Percentiles rank a stretch among this genome's conserved stretches.
Conservation (phyloP, 805 yeast genomes). For the Vanderwaltozyma yarrowii region DNA sequence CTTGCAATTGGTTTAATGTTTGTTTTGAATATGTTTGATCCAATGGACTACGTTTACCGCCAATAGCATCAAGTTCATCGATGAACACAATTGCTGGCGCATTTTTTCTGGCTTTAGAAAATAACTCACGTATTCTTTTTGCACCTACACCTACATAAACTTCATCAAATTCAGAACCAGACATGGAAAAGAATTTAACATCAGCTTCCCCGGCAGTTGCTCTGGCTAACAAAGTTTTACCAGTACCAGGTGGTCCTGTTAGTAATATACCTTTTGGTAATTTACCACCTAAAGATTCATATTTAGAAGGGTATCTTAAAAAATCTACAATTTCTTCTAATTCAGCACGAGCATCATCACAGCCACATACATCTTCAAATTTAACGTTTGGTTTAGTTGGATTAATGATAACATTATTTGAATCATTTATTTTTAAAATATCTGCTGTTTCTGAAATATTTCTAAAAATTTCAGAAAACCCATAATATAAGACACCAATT, state of each 20-base stretch:
- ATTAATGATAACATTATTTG: slow-evolving; percentile 64
- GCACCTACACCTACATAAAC: slow-evolving; percentile 97
- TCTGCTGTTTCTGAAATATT: slow-evolving; percentile 66
- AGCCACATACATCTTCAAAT: slow-evolving; percentile 88
- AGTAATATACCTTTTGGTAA: slow-evolving; percentile 89
- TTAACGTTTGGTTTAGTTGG: slow-evolving; percentile 71
- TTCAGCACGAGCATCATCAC: slow-evolving; percentile 94
- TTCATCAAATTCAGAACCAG: slow-evolving; percentile 95
- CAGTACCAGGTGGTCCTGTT: slow-evolving; percentile 37
- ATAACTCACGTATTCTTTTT: slow-evolving; percentile 84
- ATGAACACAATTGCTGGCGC: slow-evolving; percentile 75
- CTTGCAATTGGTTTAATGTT: slow-evolving; percentile 86
- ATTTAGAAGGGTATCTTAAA: slow-evolving; percentile 84
- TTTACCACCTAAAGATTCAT: slow-evolving; percentile 91
- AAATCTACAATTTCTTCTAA: slow-evolving; percentile 92
- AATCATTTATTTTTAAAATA: slow-evolving; percentile 51
- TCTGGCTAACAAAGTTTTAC: slow-evolving; percentile 29
- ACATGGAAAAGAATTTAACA: slow-evolving; percentile 94
- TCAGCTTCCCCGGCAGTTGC: slow-evolving; percentile 99
- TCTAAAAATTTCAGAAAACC: slow-evolving; percentile 61
- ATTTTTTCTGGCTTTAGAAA: slow-evolving; percentile 79
- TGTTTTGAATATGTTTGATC: slow-evolving; percentile 97
- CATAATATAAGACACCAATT: slow-evolving; percentile 64
- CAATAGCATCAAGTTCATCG: slow-evolving; percentile 40
- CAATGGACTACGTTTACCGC: slow-evolving; percentile 59